Percentiles rank a stretch among this genome's conserved stretches.
phyloP scores from a whole-genome alignment of 495 filamentous ascomycete species.

The Amphirosellinia nigrospora region DNA sequence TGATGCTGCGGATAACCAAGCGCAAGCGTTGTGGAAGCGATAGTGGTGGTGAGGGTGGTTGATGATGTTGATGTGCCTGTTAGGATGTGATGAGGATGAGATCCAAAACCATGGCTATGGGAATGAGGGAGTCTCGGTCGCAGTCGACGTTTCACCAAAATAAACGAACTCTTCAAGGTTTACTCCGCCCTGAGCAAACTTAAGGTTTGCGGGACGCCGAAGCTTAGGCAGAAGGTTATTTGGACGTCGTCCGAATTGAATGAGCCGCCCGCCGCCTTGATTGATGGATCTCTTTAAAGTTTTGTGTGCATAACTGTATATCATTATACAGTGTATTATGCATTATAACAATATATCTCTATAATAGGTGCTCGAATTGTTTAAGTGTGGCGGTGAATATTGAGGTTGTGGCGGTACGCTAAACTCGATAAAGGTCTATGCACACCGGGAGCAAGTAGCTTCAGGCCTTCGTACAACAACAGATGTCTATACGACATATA shows the following conservation, averaged over 20 bases:
- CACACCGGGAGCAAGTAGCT: no score
- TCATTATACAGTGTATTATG: neutral
- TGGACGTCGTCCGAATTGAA: neutral
- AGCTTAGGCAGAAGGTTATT: neutral
- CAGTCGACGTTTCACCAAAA: neutral
- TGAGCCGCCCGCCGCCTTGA: neutral
- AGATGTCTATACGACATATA: no score
- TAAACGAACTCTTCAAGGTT: neutral
- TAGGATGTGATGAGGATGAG: neutral
- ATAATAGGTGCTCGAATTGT: no score
- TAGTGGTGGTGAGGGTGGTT: neutral
- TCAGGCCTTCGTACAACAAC: no score
- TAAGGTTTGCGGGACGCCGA: neutral
- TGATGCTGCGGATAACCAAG: neutral
- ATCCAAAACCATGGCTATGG: slow-evolving; percentile 12
- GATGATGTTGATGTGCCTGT: neutral
- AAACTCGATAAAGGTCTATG: no score
- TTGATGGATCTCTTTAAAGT: neutral
- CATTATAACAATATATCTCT: no score
- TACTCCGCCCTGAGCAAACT: neutral
- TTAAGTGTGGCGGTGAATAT: no score
- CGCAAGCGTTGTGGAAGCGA: neutral
- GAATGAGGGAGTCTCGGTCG: neutral
- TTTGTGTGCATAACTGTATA: neutral
- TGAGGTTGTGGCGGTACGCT: no score